Conservation (phyloP, 2,329 filamentous ascomycete species). For the Paecilomyces formosus region DNA sequence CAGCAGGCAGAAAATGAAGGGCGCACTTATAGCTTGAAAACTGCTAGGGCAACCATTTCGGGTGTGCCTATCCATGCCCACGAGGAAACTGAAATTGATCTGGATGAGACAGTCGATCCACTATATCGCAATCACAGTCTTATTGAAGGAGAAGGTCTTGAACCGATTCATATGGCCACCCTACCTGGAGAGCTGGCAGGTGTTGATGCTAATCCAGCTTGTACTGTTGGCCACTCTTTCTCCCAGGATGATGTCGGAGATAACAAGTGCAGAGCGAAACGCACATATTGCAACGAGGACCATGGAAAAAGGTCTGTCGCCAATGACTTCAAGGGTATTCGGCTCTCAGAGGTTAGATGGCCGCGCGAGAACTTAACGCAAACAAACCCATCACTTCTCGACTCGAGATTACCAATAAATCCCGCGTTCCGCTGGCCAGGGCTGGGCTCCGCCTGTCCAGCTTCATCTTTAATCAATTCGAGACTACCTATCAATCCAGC, state of each 20-base stretch:
- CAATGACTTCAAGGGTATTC: conserved; percentile 12
- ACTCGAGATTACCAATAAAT: conserved; percentile 26
- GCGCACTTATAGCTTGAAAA: conserved; percentile 5
- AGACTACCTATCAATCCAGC: background rate
- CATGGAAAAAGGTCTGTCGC: conserved; percentile 3
- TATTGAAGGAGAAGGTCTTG: conserved; percentile 1
- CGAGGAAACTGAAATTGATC: conserved; percentile 12
- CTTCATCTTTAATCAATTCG: background rate
- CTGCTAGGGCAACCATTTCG: conserved; percentile 7
- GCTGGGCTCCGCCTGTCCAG: background rate
- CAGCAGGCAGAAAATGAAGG: conserved; percentile 3
- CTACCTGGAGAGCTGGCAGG: conserved; percentile 16
- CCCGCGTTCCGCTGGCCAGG: conserved; percentile 11
- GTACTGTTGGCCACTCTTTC: conserved; percentile 4
- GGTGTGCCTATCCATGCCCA: background rate
- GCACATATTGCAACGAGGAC: background rate
- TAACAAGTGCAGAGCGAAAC: background rate
- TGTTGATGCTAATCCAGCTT: conserved; percentile 14
- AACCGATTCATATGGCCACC: conserved; percentile 3
- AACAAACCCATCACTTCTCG: conserved; percentile 17
- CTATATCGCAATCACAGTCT: conserved; percentile 6
- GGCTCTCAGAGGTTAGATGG: background rate
- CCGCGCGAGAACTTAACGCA: conserved; percentile 7
- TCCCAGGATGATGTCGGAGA: background rate
- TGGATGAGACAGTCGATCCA: conserved; percentile 10